Evolutionary conservation across 1,284 basidiomycete genomes (phyloP), one percentile per base, ranked within the genome.

Genomic region (Papiliotrema flavescens): DNA sequence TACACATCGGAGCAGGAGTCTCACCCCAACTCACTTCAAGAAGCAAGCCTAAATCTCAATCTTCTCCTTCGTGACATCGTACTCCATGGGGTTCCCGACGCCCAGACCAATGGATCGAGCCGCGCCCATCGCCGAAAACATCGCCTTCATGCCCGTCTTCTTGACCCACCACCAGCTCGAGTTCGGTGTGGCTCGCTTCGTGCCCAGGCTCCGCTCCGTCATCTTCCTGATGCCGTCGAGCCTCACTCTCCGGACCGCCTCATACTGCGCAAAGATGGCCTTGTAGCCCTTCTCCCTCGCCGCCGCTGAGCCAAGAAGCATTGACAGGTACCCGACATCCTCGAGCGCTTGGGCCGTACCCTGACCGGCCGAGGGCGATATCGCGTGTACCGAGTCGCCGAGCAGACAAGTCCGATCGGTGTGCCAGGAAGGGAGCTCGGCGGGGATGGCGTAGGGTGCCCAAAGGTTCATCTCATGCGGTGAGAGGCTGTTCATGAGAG

Each of bases 311-410:
- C 37, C 15, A 3, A 68, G 45, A 7, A 68, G 42, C 28, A 55
- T 50, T 23, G 56, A 32, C 32, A 66, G 24, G 17, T 66, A 45
- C 11, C 59, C 65, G 14, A 53, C 62, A 45, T 68, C 66, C 55
- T 68, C 65, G 34, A 68, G 63, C 6, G 66, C 65, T 20, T 57
- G 49, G 1, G 57, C 57, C 17, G 50, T 53, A 11, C 65, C 66
- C 49, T 59, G 59, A 32, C 66, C 66, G 26, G 60, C 58, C 34
- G n/a, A 62, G 60, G 23, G 61, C 45, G 14, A 62, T 28, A 35
- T 51, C 13, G 55, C 60, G 34, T 66, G 64, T n/a, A 62, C 64
- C 0, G 64, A 62, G 32, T 66, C 62, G 17, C 60, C 64, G 14
- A 64, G 47, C 3, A 66, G 37, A 49, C 51, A 57, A 2, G 56